A percentile compares a stretch with the other conserved stretches of the same genome.
These are phyloP conservation scores for Tirmania nivea DNA, from an alignment of 495 filamentous ascomycete species.

Conservation along the genomic window DNA sequence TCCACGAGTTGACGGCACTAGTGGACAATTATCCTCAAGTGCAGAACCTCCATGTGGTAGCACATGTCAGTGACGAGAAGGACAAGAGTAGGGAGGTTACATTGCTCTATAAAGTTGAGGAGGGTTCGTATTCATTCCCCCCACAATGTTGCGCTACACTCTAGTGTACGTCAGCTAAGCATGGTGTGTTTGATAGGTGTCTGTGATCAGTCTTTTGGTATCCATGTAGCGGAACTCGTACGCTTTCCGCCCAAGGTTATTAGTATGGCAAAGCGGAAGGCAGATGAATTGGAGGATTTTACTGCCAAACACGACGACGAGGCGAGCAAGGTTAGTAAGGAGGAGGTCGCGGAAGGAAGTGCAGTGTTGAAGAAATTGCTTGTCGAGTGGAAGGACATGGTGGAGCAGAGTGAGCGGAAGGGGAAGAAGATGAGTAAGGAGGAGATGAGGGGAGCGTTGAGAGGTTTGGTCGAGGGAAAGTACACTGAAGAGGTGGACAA, in stretches of 20 bases:
- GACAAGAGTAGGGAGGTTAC: conserved; percentile 64
- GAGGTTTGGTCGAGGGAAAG: conserved; percentile 45
- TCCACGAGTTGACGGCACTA: conserved; percentile 88
- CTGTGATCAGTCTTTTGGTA: conserved; percentile 93
- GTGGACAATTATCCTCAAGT: conserved; percentile 69
- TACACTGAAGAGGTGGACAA: conserved; percentile 36
- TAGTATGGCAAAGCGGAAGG: conserved; percentile 94
- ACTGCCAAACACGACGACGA: conserved; percentile 42
- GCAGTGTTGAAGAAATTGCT: conserved; percentile 66
- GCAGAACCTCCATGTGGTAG: conserved; percentile 84
- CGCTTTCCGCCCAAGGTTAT: conserved; percentile 96
- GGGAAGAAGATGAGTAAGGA: conserved; percentile 39
- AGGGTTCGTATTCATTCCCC: conserved; percentile 23
- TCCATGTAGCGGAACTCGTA: conserved; percentile 93
- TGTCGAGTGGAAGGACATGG: conserved; percentile 69
- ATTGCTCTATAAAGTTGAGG: conserved; percentile 84
- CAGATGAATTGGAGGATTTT: conserved; percentile 95
- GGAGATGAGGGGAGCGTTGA: conserved; percentile 60
- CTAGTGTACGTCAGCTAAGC: not conserved
- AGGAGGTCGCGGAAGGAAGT: conserved; percentile 84
- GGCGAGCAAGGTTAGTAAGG: conserved; percentile 35
- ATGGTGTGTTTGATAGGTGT: conserved; percentile 27
- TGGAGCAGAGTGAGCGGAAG: conserved; percentile 28
- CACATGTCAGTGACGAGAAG: conserved; percentile 41
- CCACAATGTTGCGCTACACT: not conserved